Conservation (phyloP, 2,329 filamentous ascomycete species). For the Herpotrichia juniperi region DNA sequence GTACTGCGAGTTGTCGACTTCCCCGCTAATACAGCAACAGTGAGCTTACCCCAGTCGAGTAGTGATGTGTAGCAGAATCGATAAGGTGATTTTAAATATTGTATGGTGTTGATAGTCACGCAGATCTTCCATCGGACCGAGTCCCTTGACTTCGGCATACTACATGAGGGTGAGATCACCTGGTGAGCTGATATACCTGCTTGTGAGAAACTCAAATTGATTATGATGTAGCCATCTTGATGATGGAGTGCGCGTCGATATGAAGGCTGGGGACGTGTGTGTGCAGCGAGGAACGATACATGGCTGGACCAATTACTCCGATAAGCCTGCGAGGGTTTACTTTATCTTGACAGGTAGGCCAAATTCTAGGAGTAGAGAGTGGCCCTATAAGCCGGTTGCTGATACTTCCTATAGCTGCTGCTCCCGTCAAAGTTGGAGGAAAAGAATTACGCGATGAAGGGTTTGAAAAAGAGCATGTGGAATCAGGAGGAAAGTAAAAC, state of each 20-base stretch:
- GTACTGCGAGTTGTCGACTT: not conserved
- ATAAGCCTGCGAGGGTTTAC: not conserved
- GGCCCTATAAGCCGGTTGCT: no score
- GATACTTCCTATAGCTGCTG: not conserved
- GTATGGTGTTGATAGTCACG: not conserved
- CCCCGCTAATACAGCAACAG: not conserved
- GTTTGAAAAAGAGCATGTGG: not conserved
- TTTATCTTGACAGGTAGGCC: constrained; percentile 2
- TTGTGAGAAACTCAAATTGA: not conserved
- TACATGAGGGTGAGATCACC: constrained; percentile 1
- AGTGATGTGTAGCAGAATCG: no score
- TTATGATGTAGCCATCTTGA: not conserved
- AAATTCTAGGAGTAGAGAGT: no score
- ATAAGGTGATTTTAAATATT: not conserved
- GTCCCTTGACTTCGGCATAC: not conserved
- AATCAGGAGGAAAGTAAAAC: constrained; percentile 1
- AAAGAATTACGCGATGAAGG: not conserved
- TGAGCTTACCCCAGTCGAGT: no score
- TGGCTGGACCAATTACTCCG: constrained; percentile 1
- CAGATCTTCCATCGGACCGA: constrained; percentile 1
- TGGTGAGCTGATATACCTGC: not conserved
- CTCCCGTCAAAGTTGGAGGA: constrained; percentile 1
- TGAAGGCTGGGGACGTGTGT: not conserved
- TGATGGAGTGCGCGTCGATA: not conserved
- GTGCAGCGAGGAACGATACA: constrained; percentile 1